Base-by-base conservation (phyloP, 345 rosid species). In the Zanthoxylum bungeanum region DNA sequence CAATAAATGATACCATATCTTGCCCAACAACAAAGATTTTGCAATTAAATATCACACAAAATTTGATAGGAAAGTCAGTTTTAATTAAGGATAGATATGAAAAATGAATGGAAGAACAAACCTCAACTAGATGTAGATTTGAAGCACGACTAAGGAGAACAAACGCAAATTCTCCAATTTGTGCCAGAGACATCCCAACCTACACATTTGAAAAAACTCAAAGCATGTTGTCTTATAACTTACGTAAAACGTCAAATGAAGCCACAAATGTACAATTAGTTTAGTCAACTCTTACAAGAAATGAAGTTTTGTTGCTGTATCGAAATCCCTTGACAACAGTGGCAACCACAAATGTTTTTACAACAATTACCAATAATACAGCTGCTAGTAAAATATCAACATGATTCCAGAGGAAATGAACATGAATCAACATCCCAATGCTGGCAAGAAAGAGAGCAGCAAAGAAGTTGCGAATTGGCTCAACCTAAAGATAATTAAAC, bases 141-240 rank as follows among this genome's bases (percentile, higher is more conserved):
- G 98, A 92, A 69, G 99, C 99, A 49, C 98, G 96, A 77, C 98
- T 95, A 51, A 95, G 87, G 64, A 95, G 92, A 78, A 95, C 98
- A 82, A 95, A 95, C 56, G 98, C 93, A 68, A 95, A 95, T 61
- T 95, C 99, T 72, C 98, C 99, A 61, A 95, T 95, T 78, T 95
- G 99, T 27, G 99, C 98, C 62, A 95, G 86, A 33, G 98, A 90
- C 93, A 92, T 88, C 70, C 98, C 98, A 65, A 86, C 98, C 98
- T 92, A 75, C 67, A 73, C 34, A 73, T 34, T 60, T 21, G 56
- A 40, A 68, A 71, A 64, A 63, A 66, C 57, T 51, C 30, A 31
- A 86, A 82, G 34, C 51, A 57, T 61, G 40, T 30, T 28, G 60
- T 77, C 74, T 56, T 65, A 2, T 47, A 49, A 22, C 62, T 56